These are phyloP conservation scores for Fennellomyces sp. DNA, from an alignment of 371 early-diverging fungal species.

Conservation along the genomic window DNA sequence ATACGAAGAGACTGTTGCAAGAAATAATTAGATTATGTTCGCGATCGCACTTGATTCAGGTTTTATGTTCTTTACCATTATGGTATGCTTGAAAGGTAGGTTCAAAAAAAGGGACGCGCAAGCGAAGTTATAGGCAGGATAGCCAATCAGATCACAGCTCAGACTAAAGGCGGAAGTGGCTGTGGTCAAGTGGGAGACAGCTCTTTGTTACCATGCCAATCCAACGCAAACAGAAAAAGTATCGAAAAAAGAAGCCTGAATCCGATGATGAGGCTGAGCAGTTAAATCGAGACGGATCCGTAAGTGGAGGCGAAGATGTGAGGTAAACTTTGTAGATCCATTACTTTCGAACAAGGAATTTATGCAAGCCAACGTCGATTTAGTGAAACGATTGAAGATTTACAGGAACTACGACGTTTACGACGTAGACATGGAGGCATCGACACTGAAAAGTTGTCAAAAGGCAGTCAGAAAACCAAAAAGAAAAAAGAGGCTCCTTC, in stretches of 20 bases:
- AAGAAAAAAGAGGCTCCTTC: constrained; percentile 41
- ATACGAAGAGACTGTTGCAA: constrained; percentile 37
- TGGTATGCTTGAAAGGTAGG: not conserved
- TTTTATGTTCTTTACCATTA: not conserved
- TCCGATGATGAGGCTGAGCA: constrained; percentile 33
- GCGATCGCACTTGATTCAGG: not conserved
- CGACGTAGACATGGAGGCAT: constrained; percentile 67
- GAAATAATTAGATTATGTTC: not conserved
- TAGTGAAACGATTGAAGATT: constrained; percentile 57
- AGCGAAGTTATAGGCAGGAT: not conserved
- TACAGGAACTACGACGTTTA: constrained; percentile 66
- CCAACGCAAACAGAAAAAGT: constrained; percentile 32
- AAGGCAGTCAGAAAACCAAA: constrained; percentile 58
- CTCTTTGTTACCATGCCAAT: constrained; percentile 20
- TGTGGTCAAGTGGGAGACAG: too few relatives aligned
- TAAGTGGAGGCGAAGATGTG: constrained; percentile 15
- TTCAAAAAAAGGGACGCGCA: not conserved
- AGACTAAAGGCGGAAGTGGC: too few relatives aligned
- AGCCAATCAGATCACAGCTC: not conserved
- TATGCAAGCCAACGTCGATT: not conserved
- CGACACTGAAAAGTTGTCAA: constrained; percentile 56
- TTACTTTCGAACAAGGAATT: not conserved
- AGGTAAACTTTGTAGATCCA: constrained; percentile 20
- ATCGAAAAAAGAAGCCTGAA: constrained; percentile 42
- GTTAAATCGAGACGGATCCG: not conserved